Evolutionary conservation across 192 early-diverging fungal genomes (phyloP), one percentile per base, ranked within the genome.

Genomic region (Podila verticillata): DNA sequence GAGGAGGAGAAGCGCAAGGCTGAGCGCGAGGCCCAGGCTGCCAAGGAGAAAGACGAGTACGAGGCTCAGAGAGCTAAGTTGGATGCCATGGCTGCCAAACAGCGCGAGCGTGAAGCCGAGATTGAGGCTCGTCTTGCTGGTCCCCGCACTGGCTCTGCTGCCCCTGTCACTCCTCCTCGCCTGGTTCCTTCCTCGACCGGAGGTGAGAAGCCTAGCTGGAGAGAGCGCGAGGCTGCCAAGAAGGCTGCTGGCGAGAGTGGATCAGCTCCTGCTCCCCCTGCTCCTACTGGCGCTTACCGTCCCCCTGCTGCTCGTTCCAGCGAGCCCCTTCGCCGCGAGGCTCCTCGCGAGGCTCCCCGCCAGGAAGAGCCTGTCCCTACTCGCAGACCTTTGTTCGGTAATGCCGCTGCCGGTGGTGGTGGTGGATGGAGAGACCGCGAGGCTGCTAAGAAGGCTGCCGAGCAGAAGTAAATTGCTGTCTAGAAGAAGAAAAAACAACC

Each of bases 1-100:
- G 88, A 84, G 5, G 79, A 73, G 39, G 90, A 91, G 75, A 84
- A 75, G 59, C 82, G 73, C 28, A 85, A 83, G 36, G 84, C 82
- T 26, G 86, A 89, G 72, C 73, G 77, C 36, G 75, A 74, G 28
- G 84, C 78, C 49, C 73, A 84, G 65, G 70, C 69, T 36, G 87
- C 82, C 24, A 82, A 75, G 57, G 84, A 87, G 70, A 84, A 70
- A 32, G 77, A 22, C 0, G 81, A 85, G 63, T 65, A 75, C 32
- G 84, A 82, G 20, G 74, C 81, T 26, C 63, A 47, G 59, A 69
- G 22, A 36, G 56, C 77, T 31, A 66, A 85, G 67, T 61, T 87
- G 70, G 89, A 90, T 66, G 84, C 81, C 35, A 78, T 86, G 22
- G 89, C 84, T 58, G 82, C 71, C 47, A 81, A 68, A 34, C 83